A percentile compares a stretch with the other conserved stretches of the same genome.
Evolutionary conservation across 2,329 filamentous ascomycete species (phyloP).

Genomic region (Ophiostoma fasciatum): DNA sequence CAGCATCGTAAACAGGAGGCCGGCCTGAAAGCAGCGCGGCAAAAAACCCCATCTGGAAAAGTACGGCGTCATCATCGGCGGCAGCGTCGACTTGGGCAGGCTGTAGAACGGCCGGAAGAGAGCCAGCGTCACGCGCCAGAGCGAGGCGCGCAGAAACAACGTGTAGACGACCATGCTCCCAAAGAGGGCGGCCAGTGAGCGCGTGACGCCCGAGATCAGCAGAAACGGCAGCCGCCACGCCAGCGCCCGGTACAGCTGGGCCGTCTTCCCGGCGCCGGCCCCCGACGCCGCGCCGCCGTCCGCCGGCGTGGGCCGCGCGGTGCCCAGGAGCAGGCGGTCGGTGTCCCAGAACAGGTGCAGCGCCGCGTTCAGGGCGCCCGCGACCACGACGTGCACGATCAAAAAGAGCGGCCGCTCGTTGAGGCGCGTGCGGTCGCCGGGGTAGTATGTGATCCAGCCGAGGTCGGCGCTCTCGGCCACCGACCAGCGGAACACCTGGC

Average conservation of each 20-base stretch:
- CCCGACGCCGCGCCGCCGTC: not conserved
- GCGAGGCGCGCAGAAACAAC: slow-evolving; percentile 41
- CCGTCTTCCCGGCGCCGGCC: slow-evolving; percentile 1
- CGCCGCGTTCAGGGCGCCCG: slow-evolving; percentile 55
- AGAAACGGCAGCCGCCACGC: slow-evolving; percentile 24
- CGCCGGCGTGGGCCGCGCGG: slow-evolving; percentile 14
- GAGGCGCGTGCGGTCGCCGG: slow-evolving; percentile 55
- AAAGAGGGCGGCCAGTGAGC: slow-evolving; percentile 25
- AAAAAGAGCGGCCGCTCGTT: slow-evolving; percentile 83
- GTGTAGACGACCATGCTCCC: slow-evolving; percentile 45
- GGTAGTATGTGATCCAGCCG: slow-evolving; percentile 57
- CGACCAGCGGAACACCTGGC: slow-evolving; percentile 67
- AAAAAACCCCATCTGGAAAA: slow-evolving; percentile 34
- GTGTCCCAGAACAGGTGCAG: slow-evolving; percentile 59
- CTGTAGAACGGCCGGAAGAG: slow-evolving; percentile 62
- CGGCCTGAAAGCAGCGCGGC: slow-evolving; percentile 42
- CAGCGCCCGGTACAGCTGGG: slow-evolving; percentile 14
- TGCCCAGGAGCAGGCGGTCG: slow-evolving; percentile 46
- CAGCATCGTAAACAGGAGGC: slow-evolving; percentile 51
- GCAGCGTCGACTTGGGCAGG: slow-evolving; percentile 55
- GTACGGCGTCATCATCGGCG: slow-evolving; percentile 42
- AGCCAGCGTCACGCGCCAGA: slow-evolving; percentile 56
- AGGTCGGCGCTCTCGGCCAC: slow-evolving; percentile 45
- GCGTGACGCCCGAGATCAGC: slow-evolving; percentile 23
- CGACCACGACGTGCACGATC: slow-evolving; percentile 50